Base-by-base conservation (phyloP, 805 yeast genomes). In the Metschnikowia reukaufii region DNA sequence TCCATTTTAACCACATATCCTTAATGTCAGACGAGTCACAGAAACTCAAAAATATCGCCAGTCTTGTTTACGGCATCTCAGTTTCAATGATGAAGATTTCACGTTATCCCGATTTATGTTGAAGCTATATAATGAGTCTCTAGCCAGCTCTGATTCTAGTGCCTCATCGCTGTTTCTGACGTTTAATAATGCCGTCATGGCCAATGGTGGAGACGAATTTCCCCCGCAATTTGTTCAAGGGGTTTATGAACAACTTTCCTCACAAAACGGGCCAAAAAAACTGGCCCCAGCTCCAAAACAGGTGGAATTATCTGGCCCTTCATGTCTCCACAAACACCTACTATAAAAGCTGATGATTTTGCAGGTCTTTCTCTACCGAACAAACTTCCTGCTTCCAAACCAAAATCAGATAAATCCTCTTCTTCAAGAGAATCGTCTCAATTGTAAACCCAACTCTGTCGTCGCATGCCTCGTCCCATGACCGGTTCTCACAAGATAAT, bases 151-250 rank as follows among this genome's bases (percentile, higher is more conserved):
- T 44, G 9, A 20, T 9, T 15, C 38, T 39, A 30, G 44, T 42
- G 13, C 49, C 47, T 39, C 43, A 36, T 15, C 50, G 21, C 37
- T 29, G 13, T 42, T 36, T 18, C 37, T 32, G 23, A 15, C 39
- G 3, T 57, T 54, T 47, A 42, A 57, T 20, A 39, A 41, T 27
- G 48, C 59, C 7, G 52, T 72, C 15, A 44, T 50, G 17, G 61
- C 59, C n/a, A 71, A 71, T 52, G 76, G 77, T 1, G 77, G 76
- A 4, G 68, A 63, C 9, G 72, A 65, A 18, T 72, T 72, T 43
- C 74, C 76, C 1, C 45, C 35, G 9, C 61, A 57, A 34, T 71
- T 72, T 45, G 49, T 67, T 2, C 44, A 44, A 12, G 55, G 57
- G 6, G 59, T 63, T 6, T 61, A 54, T 45, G 55, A 53, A 4